phyloP scores from a whole-genome alignment of 768 basidiomycete genomes.

The Russula abietina region DNA sequence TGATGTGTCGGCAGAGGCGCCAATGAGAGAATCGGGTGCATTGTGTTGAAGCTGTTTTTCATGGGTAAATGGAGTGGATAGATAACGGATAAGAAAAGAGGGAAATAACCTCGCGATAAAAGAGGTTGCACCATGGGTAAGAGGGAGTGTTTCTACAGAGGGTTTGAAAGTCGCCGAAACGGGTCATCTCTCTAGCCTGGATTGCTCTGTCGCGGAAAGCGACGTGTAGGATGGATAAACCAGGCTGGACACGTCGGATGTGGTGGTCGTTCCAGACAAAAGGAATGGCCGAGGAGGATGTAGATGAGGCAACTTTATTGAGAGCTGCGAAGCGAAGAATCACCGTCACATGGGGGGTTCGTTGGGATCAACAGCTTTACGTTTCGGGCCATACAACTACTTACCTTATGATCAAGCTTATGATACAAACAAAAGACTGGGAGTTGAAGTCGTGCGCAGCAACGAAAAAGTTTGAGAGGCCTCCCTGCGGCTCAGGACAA shows the following conservation, averaged over 20 bases:
- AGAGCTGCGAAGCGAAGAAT: background rate
- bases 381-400: background rate
- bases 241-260: background rate
- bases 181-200: conserved; percentile 37
- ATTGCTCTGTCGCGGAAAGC: conserved; percentile 3
- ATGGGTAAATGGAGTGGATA: conserved; percentile 7
- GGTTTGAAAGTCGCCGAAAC: conserved; percentile 68
- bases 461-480: background rate
- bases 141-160: conserved; percentile 67
- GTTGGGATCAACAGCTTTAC: background rate
- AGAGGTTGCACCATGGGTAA: conserved; percentile 92
- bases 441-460: background rate
- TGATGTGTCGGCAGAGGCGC: conserved; percentile 38
- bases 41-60: conserved; percentile 31
- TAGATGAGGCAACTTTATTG: background rate
- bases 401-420: background rate
- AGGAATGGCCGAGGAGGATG: too few relatives aligned
- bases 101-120: conserved; percentile 71
- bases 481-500: conserved; percentile 7
- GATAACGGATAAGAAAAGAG: conserved; percentile 18
- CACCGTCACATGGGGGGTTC: background rate
- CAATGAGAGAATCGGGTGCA: conserved; percentile 34
- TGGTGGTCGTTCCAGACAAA: conserved; percentile 3
- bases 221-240: background rate
- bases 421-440: background rate